A percentile compares a stretch with the other conserved stretches of the same genome.
Conservation (phyloP, 371 early-diverging fungal species). For the Saksenaea oblongispora region DNA sequence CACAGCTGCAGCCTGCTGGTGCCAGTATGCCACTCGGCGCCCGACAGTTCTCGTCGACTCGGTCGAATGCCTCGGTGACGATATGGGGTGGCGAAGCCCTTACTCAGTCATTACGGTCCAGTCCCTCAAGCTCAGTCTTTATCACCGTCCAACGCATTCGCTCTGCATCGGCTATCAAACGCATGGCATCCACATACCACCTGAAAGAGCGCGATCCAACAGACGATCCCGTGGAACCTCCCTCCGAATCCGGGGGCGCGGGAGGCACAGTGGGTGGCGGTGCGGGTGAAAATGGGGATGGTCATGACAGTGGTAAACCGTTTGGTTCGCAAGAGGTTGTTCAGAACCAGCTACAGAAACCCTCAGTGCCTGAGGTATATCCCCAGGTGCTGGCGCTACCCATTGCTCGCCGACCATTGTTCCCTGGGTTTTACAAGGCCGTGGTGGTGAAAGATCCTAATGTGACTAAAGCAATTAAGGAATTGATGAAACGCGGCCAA, state of each 20-base stretch:
- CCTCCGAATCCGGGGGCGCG: constrained; percentile 18
- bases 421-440: constrained; percentile 97
- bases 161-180: constrained; percentile 25
- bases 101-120: constrained; percentile 24
- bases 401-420: constrained; percentile 90
- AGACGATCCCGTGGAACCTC: constrained; percentile 25
- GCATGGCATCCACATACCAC: constrained; percentile 21
- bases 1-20: constrained; percentile 32
- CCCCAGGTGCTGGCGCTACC: constrained; percentile 93
- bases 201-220: constrained; percentile 40
- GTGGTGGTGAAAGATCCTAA: constrained; percentile 92
- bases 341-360: constrained; percentile 69
- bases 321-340: constrained; percentile 37
- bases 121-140: constrained; percentile 23
- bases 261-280: constrained; percentile 25
- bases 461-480: constrained; percentile 89
- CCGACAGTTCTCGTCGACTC: constrained; percentile 30
- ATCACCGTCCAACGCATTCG: constrained; percentile 42
- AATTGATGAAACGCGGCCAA: constrained; percentile 86
- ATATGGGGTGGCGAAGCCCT: constrained; percentile 43
- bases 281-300: constrained; percentile 26
- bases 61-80: constrained; percentile 29
- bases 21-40: constrained; percentile 19
- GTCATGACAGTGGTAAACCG: constrained; percentile 16
- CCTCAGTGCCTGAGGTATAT: constrained; percentile 83